Conservation (phyloP, 306 rosid species). For the Pueraria montana region DNA sequence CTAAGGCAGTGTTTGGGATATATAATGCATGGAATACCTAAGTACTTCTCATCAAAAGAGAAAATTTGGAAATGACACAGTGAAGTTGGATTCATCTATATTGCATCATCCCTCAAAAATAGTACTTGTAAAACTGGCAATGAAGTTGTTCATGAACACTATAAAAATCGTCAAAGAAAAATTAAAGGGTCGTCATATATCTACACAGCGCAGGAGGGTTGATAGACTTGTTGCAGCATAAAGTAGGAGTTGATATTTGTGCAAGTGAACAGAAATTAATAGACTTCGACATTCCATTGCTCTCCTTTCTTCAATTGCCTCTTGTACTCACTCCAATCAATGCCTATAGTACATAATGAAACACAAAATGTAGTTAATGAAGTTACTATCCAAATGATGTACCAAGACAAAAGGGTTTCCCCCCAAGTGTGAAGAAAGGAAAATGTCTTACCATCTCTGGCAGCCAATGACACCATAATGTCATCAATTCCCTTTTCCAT, state of each 20-base stretch:
- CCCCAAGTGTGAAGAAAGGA: not conserved
- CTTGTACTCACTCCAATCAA: slow-evolving; percentile 88
- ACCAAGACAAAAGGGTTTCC: not conserved
- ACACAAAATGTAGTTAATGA: slow-evolving; percentile 8
- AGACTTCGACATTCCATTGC: slow-evolving; percentile 98
- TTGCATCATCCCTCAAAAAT: slow-evolving; percentile 53
- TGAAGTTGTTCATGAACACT: slow-evolving; percentile 42
- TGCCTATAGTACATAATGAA: slow-evolving; percentile 53
- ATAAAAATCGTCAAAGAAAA: slow-evolving; percentile 27
- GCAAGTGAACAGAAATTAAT: slow-evolving; percentile 64
- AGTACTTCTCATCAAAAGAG: not conserved
- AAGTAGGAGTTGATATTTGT: slow-evolving; percentile 54
- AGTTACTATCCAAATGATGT: not conserved
- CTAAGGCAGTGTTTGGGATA: not conserved
- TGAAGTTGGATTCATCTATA: slow-evolving; percentile 43
- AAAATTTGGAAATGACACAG: slow-evolving; percentile 2
- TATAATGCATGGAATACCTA: not conserved
- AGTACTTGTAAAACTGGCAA: slow-evolving; percentile 45
- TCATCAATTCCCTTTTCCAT: slow-evolving; percentile 99
- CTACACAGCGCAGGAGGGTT: slow-evolving; percentile 61
- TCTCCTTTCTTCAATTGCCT: slow-evolving; percentile 87
- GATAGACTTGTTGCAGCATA: slow-evolving; percentile 44
- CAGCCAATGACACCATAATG: slow-evolving; percentile 86
- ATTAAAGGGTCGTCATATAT: slow-evolving; percentile 57
- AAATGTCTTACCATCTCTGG: slow-evolving; percentile 75